These are phyloP conservation scores for Lecanicillium sp. DNA, from an alignment of 2,329 filamentous ascomycete species.

Conservation along the genomic window DNA sequence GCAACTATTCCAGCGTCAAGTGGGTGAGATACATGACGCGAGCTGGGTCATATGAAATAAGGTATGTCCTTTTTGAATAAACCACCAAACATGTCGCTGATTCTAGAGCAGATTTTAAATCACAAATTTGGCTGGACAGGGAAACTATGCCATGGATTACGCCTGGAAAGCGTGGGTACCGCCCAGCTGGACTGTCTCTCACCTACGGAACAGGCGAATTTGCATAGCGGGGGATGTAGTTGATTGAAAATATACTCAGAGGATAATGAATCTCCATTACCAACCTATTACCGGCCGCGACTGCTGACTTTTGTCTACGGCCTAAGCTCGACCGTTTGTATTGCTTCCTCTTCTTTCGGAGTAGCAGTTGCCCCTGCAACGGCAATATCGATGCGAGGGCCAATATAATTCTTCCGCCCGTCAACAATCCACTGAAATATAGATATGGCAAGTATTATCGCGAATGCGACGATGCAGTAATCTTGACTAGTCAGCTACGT, in stretches of 20 bases:
- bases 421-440: constrained; percentile 39
- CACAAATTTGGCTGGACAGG: not conserved
- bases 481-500: constrained; percentile 19
- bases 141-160: not conserved
- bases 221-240: too few species aligned
- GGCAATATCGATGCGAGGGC: constrained; percentile 21
- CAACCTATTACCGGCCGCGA: too few species aligned
- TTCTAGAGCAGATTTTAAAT: not conserved
- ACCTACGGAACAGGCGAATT: too few species aligned
- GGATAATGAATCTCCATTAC: too few species aligned
- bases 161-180: too few species aligned
- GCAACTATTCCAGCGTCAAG: constrained; percentile 96
- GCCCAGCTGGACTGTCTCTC: too few species aligned
- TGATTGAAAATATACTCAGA: too few species aligned
- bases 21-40: constrained; percentile 99
- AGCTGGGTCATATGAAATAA: constrained; percentile 94
- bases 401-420: constrained; percentile 39
- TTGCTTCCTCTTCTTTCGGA: not conserved
- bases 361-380: not conserved
- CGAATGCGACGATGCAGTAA: constrained; percentile 42
- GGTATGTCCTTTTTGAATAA: constrained; percentile 42
- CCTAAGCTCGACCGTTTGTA: constrained; percentile 17
- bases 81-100: not conserved
- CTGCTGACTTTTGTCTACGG: too few species aligned
- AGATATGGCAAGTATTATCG: constrained; percentile 38